Evolutionary conservation across 2,329 filamentous ascomycete species (phyloP), one percentile per base, ranked within the genome.

Genomic region (Aspergillus fructus): DNA sequence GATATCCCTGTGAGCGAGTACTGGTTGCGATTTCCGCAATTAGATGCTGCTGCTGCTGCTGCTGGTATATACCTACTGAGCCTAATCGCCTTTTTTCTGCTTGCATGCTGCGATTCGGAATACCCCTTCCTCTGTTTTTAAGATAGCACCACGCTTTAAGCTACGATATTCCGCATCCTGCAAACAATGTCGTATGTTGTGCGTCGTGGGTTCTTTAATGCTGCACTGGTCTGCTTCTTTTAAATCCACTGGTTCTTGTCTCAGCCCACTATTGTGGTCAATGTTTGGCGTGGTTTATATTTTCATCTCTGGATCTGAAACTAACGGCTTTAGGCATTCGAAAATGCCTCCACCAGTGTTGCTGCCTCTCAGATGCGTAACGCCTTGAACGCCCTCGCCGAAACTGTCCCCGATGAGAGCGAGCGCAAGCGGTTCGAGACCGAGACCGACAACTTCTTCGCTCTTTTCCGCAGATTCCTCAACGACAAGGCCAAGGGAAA

Each of bases 381-480:
- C 85, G 85, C 91, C 61, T 84, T 99, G 75, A 97, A 96, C 76
- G 88, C 89, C 76, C 89, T 99, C 63, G 85, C 90, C 68, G 94
- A 99, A 80, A 90, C 89, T 9, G 93, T 97, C 74, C 85, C 87
- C 71, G 92, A 97, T 74, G 83, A 89, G 56, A 81, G 75, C 33
- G 82, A 85, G 74, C 87, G 85, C 81, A 78, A 80, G 90, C 87
- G 96, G 66, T 97, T 97, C 78, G 93, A 97, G 82, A 96, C 93
- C 4, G 93, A 99, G 81, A 97, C 97, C 93, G 94, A 99, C 86
- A 99, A 99, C 87, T 99, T 99, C 85, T 99, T 99, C 75, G 89
- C 92, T 60, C 89, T 99, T 62, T 99, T 99, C 89, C 90, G 94
- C 74, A 88, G 94, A 79, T 99, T 97, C 80, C 83, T 99, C 63